Conservation (phyloP, 768 basidiomycete genomes). For the Crassisporium funariophilum region DNA sequence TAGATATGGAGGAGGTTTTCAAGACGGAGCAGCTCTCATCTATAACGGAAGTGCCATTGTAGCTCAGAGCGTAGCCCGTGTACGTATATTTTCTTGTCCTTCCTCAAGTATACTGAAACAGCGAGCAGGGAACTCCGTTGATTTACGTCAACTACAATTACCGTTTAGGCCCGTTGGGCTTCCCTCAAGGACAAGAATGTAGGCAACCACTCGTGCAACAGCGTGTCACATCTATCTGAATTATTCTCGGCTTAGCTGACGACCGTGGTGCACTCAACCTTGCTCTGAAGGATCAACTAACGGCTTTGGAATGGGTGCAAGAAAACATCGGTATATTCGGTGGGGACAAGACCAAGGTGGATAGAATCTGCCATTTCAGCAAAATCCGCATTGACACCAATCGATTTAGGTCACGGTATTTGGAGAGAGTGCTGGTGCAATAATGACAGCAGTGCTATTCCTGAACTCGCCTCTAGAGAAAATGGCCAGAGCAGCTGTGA, state of each 20-base stretch:
- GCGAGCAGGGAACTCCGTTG: constrained; percentile 41
- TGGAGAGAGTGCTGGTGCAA: constrained; percentile 60
- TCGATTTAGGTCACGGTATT: constrained; percentile 46
- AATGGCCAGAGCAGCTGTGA: constrained; percentile 36
- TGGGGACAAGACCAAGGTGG: constrained; percentile 46
- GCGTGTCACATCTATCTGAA: not conserved
- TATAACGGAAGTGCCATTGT: constrained; percentile 38
- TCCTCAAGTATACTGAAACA: not conserved
- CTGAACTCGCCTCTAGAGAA: constrained; percentile 34
- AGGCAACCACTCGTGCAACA: not conserved
- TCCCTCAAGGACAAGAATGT: constrained; percentile 42
- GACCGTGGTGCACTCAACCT: constrained; percentile 43
- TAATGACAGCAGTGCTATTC: constrained; percentile 41
- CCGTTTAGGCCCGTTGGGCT: constrained; percentile 49
- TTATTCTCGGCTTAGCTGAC: constrained; percentile 26
- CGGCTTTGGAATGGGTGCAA: constrained; percentile 58
- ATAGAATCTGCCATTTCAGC: not conserved
- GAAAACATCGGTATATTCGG: constrained; percentile 61
- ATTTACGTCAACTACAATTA: constrained; percentile 43
- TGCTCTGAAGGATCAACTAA: constrained; percentile 46
- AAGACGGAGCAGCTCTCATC: constrained; percentile 24
- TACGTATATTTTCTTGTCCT: constrained; percentile 13
- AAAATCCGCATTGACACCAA: not conserved
- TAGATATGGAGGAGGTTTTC: constrained; percentile 39
- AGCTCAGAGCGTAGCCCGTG: constrained; percentile 38